Evolutionary conservation across 2,329 filamentous ascomycete genomes (phyloP), one percentile per base, ranked within the genome.

Genomic region (Colletotrichum siamense): DNA sequence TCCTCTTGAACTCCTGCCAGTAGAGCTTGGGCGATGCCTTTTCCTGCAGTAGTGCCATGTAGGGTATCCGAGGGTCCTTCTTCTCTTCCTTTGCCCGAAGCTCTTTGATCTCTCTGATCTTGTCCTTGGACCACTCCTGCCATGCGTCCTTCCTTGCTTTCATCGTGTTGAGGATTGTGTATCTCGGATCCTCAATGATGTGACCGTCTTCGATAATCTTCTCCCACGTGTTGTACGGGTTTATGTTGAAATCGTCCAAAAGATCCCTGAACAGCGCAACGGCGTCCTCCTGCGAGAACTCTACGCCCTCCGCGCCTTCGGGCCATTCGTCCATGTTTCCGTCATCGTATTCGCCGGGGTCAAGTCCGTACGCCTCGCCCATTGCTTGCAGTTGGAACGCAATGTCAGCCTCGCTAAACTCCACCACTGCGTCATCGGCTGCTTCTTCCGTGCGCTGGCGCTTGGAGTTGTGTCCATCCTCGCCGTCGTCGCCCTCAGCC

Each of bases 1-100:
- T 99, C 39, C 97, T 90, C 81, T 95, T 95, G 86, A 99, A 99
- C 83, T 99, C 97, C 1, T 95, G 94, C 97, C 97, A 99, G 88
- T 98, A 99, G 2, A 99, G 89, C 85, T 98, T 99, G 0, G 95
- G 94, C 0, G 94, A 97, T 0, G 96, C 96, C 79, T 95, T 91
- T 65, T 94, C 91, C 78, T 96, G 92, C 34, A 99, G 88, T 78
- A 99, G 94, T 0, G 91, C 90, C 76, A 99, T 87, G 83, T 98
- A 99, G 1, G 94, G 92, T 78, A 98, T 94, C 63, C 91, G 89
- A 2, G 97, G 96, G 81, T 99, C 96, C 78, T 92, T 92, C 86
- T 95, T 96, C 84, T 94, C 94, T 82, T 96, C 91, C 77, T 90
- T 93, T 28, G 93, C 94, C 74, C 95, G 93, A 81, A 91, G 91